phyloP scores from a whole-genome alignment of 2,329 filamentous ascomycete genomes.

The Botryosphaeria dothidea region DNA sequence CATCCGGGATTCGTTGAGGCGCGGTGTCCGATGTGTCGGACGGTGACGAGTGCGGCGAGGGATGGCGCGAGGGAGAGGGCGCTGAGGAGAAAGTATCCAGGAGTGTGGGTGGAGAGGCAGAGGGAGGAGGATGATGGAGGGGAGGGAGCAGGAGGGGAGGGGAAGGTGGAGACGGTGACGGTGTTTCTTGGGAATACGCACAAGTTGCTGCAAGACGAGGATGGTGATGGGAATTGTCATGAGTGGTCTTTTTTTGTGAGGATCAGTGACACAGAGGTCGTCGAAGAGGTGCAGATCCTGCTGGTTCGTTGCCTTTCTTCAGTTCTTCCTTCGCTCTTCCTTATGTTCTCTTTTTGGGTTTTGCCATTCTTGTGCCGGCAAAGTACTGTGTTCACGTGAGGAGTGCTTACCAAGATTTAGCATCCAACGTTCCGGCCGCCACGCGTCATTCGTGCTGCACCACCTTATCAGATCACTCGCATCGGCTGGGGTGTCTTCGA shows the following conservation, averaged over 20 bases:
- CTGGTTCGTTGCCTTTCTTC: conserved; percentile 24
- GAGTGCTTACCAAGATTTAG: conserved; percentile 21
- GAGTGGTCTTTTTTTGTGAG: conserved; percentile 50
- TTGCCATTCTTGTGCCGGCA: not conserved
- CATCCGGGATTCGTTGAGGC: conserved; percentile 35
- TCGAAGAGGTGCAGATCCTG: conserved; percentile 45
- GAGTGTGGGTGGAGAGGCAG: conserved; percentile 8
- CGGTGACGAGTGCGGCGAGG: conserved; percentile 37
- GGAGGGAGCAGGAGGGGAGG: conserved; percentile 25
- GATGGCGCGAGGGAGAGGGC: conserved; percentile 29
- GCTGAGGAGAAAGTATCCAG: conserved; percentile 39
- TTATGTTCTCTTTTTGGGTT: not conserved
- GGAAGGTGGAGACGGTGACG: conserved; percentile 40
- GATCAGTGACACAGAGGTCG: conserved; percentile 45
- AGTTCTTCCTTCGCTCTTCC: not conserved
- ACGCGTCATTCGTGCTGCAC: conserved; percentile 32
- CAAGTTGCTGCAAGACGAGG: conserved; percentile 24
- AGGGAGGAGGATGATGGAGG: conserved; percentile 30
- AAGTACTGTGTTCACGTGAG: not conserved
- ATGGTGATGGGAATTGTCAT: conserved; percentile 37
- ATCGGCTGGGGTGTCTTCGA: conserved; percentile 47
- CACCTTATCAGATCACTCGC: conserved; percentile 44
- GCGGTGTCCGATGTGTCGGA: conserved; percentile 50
- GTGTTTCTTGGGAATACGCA: conserved; percentile 49
- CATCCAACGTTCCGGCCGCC: conserved; percentile 47